phyloP scores from a whole-genome alignment of 352 stramenopile genomes.

The Phytophthora colocasiae region DNA sequence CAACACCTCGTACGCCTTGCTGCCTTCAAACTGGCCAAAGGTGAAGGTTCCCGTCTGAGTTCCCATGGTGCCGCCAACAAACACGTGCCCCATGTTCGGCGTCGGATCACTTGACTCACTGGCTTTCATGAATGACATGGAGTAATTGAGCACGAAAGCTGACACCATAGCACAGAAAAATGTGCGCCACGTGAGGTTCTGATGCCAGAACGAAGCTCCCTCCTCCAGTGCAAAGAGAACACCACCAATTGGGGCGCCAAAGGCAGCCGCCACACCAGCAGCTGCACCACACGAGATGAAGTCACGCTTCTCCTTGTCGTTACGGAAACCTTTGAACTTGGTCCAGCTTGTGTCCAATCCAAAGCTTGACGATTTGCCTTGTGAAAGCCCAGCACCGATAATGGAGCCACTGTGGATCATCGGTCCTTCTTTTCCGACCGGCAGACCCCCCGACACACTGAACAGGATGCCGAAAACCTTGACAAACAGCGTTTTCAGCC shows the following conservation, averaged over 20 bases:
- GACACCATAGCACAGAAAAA: conserved; percentile 98
- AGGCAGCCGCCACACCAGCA: conserved; percentile 97
- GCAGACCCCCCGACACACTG: conserved; percentile 75
- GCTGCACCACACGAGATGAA: conserved; percentile 98
- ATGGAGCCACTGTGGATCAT: conserved; percentile 93
- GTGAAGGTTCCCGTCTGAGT: conserved; percentile 87
- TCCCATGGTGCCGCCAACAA: conserved; percentile 70
- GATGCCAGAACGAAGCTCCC: conserved; percentile 98
- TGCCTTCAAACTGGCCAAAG: conserved; percentile 89
- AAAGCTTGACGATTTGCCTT: conserved; percentile 91
- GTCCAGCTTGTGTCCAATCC: conserved; percentile 90
- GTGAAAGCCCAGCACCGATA: conserved; percentile 96
- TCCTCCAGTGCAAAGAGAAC: conserved; percentile 99
- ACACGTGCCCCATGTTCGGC: conserved; percentile 52
- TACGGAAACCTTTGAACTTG: conserved; percentile 94
- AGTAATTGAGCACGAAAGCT: conserved; percentile 87
- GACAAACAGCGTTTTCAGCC: conserved; percentile 96
- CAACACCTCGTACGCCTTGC: conserved; percentile 94
- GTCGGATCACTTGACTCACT: conserved; percentile 41
- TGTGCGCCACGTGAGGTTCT: conserved; percentile 97
- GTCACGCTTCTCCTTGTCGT: conserved; percentile 96
- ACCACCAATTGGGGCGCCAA: conserved; percentile 97
- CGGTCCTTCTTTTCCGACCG: conserved; percentile 90
- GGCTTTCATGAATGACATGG: conserved; percentile 81
- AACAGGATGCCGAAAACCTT: conserved; percentile 95